Evolutionary conservation across 2,329 filamentous ascomycete genomes (phyloP), one percentile per base, ranked within the genome.

Genomic region (Cercospora brassicicola): DNA sequence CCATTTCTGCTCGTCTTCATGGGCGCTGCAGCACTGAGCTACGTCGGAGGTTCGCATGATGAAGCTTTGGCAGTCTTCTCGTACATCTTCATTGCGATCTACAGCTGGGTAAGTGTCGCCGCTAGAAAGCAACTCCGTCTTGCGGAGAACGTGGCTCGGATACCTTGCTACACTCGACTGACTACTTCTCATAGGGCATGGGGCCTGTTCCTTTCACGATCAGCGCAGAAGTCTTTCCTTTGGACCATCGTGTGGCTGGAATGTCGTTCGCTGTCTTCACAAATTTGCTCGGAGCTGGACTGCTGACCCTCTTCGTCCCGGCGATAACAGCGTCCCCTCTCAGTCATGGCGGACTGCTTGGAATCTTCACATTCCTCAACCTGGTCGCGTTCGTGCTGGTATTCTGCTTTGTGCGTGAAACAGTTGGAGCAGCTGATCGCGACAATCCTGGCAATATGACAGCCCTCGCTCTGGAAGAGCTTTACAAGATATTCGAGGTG

Each of bases 151-250:
- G 33, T 39, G 33, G 13, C 4, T 6, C 13, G 5, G 33, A 15
- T 7, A 6, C 15, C 33, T 20, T 48, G 59, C 2, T 13, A 6
- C 36, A 13, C 7, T 36, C 33, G 7, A 13, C 33, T 48, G 15
- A 48, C 59, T 7, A n/a, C 2, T n/a, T n/a, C 8, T 36, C 10
- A 8, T 45, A n/a, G 20, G 20, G 36, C 57, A 53, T 28, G 53
- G 28, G 39, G 3, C 59, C 39, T 33, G 59, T 62, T 15, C 89
- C 89, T 0, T 91, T 89, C 75, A 86, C 87, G 0, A 90, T 91
- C 77, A 87, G 85, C 2, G 89, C 89, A 39, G 90, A 92, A 76
- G 88, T 91, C 1, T 91, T 89, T 75, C 89, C 90, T 0, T 83
- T 91, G 0, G 90, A 89, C 1, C 88, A 91, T 75, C 85, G 90